Conservation (phyloP, 805 yeast species). For the Kodamaea lidongshanica region DNA sequence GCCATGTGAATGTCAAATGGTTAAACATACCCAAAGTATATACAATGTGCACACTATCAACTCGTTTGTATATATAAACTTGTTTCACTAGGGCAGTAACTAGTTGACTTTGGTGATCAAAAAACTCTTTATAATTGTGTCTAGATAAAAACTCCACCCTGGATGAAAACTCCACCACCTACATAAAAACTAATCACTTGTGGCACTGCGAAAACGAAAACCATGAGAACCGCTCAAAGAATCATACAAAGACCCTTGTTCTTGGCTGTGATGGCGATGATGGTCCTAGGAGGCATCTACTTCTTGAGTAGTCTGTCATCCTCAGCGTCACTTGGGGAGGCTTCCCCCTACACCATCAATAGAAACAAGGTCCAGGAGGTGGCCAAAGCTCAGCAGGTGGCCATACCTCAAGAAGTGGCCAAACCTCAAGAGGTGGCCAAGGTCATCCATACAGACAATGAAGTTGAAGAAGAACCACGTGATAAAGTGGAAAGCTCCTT, state of each 20-base stretch:
- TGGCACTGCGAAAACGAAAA: background rate
- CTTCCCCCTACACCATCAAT: slow-evolving; percentile 18
- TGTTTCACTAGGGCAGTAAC: too few relatives aligned
- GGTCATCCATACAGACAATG: background rate
- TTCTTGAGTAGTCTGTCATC: slow-evolving; percentile 18
- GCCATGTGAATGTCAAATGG: too few relatives aligned
- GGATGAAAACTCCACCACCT: too few relatives aligned
- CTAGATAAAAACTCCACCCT: too few relatives aligned
- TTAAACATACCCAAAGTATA: too few relatives aligned
- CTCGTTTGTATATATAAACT: too few relatives aligned
- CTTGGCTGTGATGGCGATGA: slow-evolving; percentile 19
- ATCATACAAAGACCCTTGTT: slow-evolving; percentile 21
- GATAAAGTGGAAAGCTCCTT: background rate
- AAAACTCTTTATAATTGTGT: too few relatives aligned
- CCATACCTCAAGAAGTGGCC: background rate
- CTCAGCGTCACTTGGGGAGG: slow-evolving; percentile 16
- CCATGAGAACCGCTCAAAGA: slow-evolving; percentile 18
- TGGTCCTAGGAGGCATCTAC: slow-evolving; percentile 22
- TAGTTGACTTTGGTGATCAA: too few relatives aligned
- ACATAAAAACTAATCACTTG: too few relatives aligned
- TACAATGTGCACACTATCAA: too few relatives aligned
- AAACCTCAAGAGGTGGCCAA: background rate
- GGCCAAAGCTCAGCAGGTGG: background rate
- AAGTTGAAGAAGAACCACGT: background rate
- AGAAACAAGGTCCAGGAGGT: slow-evolving; percentile 8